Percentiles rank a stretch among this genome's conserved stretches.
phyloP scores from a whole-genome alignment of 352 stramenopile genomes.

The Globisporangium mamillatum region DNA sequence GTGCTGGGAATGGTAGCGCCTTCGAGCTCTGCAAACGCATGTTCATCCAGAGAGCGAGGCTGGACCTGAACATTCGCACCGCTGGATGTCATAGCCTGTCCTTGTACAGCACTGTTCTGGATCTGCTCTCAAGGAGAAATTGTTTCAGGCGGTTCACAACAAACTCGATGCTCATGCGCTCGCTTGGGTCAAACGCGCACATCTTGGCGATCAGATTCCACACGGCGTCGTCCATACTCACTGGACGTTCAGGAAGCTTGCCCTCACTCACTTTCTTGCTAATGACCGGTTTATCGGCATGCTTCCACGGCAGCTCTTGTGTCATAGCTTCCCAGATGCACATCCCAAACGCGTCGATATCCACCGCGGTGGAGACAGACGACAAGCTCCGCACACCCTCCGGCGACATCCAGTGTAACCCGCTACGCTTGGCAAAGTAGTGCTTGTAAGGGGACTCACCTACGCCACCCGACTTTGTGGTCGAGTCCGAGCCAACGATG shows the following conservation, averaged over 20 bases:
- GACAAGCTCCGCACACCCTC: too few species aligned
- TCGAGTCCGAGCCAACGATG: too few species aligned
- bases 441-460: too few species aligned
- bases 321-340: too few species aligned
- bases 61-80: background rate
- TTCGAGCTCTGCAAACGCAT: background rate
- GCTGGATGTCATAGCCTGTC: background rate
- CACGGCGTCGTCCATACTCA: conserved; percentile 33
- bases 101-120: background rate
- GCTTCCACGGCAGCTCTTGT: background rate
- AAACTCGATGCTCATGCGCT: background rate
- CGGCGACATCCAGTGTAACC: too few species aligned
- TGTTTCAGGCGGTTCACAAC: background rate
- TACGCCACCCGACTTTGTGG: too few species aligned
- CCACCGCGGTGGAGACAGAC: too few species aligned
- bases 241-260: background rate
- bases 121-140: background rate
- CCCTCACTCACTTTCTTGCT: background rate
- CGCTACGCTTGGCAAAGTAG: too few species aligned
- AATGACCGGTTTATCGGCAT: too few species aligned
- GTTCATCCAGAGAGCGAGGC: background rate
- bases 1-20: background rate
- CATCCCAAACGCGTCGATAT: too few species aligned
- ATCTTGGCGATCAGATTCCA: conserved; percentile 53
- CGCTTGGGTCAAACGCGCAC: conserved; percentile 41